A percentile compares a stretch with the other conserved stretches of the same genome.
Conservation (phyloP, 768 basidiomycete genomes). For the Tremella yokohamensis region DNA sequence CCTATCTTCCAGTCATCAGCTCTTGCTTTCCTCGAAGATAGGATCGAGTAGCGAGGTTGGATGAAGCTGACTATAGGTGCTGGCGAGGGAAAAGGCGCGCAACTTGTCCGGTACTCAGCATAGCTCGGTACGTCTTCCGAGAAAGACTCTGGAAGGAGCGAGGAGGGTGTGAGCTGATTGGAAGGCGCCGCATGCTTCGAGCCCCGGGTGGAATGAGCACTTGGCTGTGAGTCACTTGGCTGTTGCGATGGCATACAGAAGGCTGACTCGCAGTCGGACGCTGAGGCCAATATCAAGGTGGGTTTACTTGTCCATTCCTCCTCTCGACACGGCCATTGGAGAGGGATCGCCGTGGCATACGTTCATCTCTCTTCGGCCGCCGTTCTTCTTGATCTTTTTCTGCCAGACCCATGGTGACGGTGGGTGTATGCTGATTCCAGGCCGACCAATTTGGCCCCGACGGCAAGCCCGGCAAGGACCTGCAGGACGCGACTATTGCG, state of each 20-base stretch:
- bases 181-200: not conserved
- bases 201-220: not conserved
- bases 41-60: not conserved
- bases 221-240: not conserved
- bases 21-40: not conserved
- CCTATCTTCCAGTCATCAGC: not conserved
- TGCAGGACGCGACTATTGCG: constrained; percentile 37
- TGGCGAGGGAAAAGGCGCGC: constrained; percentile 34
- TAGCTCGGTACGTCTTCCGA: constrained; percentile 8
- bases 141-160: not conserved
- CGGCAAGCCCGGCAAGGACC: constrained; percentile 35
- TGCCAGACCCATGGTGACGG: no score
- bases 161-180: not conserved
- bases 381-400: no score
- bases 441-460: constrained; percentile 37
- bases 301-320: not conserved
- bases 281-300: constrained; percentile 48
- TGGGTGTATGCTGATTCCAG: constrained; percentile 17
- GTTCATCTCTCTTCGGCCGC: no score
- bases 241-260: not conserved
- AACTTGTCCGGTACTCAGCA: constrained; percentile 35
- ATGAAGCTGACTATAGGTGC: constrained; percentile 1
- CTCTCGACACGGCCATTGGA: not conserved
- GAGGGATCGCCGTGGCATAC: not conserved
- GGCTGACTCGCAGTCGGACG: constrained; percentile 32